Evolutionary conservation across 176 grass and related monocot species (phyloP).

Genomic region (Puya raimondii): DNA sequence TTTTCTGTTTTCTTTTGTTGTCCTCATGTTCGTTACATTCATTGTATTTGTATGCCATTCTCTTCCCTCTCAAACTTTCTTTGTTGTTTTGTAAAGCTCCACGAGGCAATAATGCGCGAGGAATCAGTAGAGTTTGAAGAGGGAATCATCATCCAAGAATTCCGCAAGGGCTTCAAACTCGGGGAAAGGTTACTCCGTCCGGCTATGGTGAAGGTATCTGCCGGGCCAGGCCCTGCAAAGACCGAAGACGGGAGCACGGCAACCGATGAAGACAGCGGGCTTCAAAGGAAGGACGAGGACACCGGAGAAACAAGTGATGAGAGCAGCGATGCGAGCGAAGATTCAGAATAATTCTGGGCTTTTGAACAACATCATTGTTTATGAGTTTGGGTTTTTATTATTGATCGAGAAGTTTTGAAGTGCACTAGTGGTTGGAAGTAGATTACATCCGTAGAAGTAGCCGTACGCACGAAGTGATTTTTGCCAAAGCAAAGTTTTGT

Average conservation of each 20-base stretch:
- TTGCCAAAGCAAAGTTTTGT: no score
- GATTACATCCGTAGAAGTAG: no score
- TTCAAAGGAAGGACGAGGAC: slow-evolving; percentile 20
- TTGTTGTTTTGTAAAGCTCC: slow-evolving; percentile 48
- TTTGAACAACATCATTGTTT: slow-evolving; percentile 6
- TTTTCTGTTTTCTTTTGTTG: background rate
- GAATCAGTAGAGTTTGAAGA: slow-evolving; percentile 74
- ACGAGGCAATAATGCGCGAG: slow-evolving; percentile 91
- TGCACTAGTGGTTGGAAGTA: slow-evolving; percentile 12
- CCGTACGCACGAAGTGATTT: no score
- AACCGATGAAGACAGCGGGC: slow-evolving; percentile 42
- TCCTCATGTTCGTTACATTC: background rate
- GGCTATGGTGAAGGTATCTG: slow-evolving; percentile 90
- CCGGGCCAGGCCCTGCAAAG: slow-evolving; percentile 64
- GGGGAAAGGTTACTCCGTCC: slow-evolving; percentile 75
- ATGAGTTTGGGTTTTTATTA: slow-evolving; percentile 6
- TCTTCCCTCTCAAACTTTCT: slow-evolving; percentile 2
- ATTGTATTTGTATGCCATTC: background rate
- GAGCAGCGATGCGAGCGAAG: slow-evolving; percentile 21
- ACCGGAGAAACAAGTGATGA: slow-evolving; percentile 21
- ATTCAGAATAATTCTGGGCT: slow-evolving; percentile 20
- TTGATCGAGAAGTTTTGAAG: slow-evolving; percentile 42
- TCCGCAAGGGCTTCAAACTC: slow-evolving; percentile 84
- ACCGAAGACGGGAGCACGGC: slow-evolving; percentile 19
- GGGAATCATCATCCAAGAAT: slow-evolving; percentile 86